Evolutionary conservation across 2,329 filamentous ascomycete species (phyloP).

Genomic region (Fusarium sambucinum): DNA sequence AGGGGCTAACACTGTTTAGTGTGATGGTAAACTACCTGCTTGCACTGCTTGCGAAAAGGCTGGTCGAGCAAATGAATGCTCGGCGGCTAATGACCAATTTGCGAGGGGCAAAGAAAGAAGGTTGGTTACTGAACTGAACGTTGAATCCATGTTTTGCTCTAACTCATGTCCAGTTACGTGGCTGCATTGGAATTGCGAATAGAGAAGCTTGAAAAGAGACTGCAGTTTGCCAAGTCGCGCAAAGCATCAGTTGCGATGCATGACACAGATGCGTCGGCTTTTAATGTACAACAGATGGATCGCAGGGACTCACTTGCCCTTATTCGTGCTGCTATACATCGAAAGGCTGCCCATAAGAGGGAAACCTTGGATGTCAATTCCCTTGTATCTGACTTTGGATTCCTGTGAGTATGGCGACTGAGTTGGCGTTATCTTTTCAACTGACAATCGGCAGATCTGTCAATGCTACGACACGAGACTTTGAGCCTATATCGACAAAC

Average conservation of each 20-base stretch:
- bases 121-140: conserved; percentile 54
- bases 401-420: conserved; percentile 69
- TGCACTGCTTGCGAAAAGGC: conserved; percentile 96
- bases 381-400: conserved; percentile 92
- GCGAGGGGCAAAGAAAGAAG: conserved; percentile 95
- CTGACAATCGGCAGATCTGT: conserved; percentile 73
- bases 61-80: conserved; percentile 87
- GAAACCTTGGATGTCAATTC: conserved; percentile 92
- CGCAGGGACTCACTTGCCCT: conserved; percentile 73
- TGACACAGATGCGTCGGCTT: conserved; percentile 63
- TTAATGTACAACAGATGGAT: conserved; percentile 57
- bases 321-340: conserved; percentile 72
- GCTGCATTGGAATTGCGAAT: conserved; percentile 92
- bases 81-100: conserved; percentile 95
- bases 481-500: conserved; percentile 86
- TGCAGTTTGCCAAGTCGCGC: conserved; percentile 76
- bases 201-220: conserved; percentile 85
- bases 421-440: background rate
- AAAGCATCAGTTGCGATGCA: conserved; percentile 77
- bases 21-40: conserved; percentile 93
- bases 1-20: conserved; percentile 61
- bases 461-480: conserved; percentile 93
- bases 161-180: conserved; percentile 74
- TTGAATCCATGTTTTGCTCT: conserved; percentile 5
- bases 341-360: conserved; percentile 71